Base-by-base conservation (phyloP, 371 early-diverging fungal species). In the Circinella umbellata region DNA sequence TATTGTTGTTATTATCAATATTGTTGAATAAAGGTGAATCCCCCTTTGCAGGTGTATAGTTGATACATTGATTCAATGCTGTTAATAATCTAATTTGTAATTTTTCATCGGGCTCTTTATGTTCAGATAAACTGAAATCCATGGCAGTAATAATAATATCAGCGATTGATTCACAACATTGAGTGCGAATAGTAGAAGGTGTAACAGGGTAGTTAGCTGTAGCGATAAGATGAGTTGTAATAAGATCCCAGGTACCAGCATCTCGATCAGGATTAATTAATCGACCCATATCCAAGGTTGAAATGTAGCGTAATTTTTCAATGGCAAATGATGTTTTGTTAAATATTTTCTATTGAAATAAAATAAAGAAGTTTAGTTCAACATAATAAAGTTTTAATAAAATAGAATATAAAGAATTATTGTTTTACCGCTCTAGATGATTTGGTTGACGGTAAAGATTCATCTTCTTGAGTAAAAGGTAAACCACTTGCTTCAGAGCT, bases 301-400 rank as follows among this genome's bases (percentile, higher is more conserved):
- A 82, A 17, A 96, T 86, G 48, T 90, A 88, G 17, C 92, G 88
- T 64, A 99, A 75, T 76, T 95, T 93, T 37, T 91, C 89, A 13
- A 97, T 79, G 0, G 98, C 93, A 85, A 96, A 97, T 15, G 93
- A 89, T 70, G 89, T 90, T 46, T 91, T 91, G 54, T 95, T 88
- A 17, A 86, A 82, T 8, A 85, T 76, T 82, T 84, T 90, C 87
- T 88, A 74, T 35, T 88, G 73, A 34, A 39, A 18, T 10, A 9
- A 18, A 57, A 57, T 11, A 14, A 54, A 54, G 17, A 47, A 47
- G 47, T 47, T 47, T 11, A 9, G 55, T 46, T 18, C 13, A 4
- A 17, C 18, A 47, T 15, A 15, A 15, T 27, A 47, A 9, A 11
- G 47, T 47, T 17, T n/a, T 5, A 51, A 17, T 13, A 51, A n/a